Percentiles rank a stretch among this genome's conserved stretches.
phyloP scores from a whole-genome alignment of 495 filamentous ascomycete species.

The Penicillium salamii region DNA sequence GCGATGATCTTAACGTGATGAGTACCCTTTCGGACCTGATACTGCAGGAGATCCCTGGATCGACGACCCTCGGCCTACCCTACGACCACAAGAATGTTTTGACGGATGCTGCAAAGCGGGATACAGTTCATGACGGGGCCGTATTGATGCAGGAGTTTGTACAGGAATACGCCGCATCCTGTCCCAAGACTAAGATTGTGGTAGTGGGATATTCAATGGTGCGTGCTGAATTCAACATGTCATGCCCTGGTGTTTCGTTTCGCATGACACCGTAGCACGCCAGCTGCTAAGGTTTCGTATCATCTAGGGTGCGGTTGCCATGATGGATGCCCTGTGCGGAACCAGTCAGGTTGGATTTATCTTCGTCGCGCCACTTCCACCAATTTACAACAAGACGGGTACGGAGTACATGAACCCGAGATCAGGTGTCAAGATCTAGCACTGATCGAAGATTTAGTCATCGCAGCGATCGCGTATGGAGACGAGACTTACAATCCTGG shows the following conservation, averaged over 20 bases:
- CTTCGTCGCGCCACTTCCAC: slow-evolving; percentile 15
- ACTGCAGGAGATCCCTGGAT: slow-evolving; percentile 23
- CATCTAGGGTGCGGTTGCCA: slow-evolving; percentile 20
- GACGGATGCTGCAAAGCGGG: slow-evolving; percentile 8
- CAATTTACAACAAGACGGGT: slow-evolving; percentile 18
- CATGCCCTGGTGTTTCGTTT: background rate
- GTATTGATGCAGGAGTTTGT: slow-evolving; percentile 26
- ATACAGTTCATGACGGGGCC: slow-evolving; percentile 16
- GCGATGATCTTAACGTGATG: slow-evolving; percentile 30
- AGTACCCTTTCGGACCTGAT: slow-evolving; percentile 22
- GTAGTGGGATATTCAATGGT: slow-evolving; percentile 27
- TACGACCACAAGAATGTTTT: slow-evolving; percentile 17
- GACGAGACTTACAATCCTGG: slow-evolving; percentile 25
- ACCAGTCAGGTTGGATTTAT: slow-evolving; percentile 22
- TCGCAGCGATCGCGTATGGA: slow-evolving; percentile 24
- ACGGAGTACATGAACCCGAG: slow-evolving; percentile 13
- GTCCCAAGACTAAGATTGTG: slow-evolving; percentile 22
- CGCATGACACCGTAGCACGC: background rate
- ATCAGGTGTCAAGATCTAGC: background rate
- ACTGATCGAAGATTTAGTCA: slow-evolving; percentile 9
- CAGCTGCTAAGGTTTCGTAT: background rate
- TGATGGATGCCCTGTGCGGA: slow-evolving; percentile 31
- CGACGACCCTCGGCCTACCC: slow-evolving; percentile 23
- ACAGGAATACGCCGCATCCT: slow-evolving; percentile 18
- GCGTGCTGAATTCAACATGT: background rate